Evolutionary conservation across 2,329 filamentous ascomycete species (phyloP), one percentile per base, ranked within the genome.

Genomic region (Neodidymelliopsis sp.): DNA sequence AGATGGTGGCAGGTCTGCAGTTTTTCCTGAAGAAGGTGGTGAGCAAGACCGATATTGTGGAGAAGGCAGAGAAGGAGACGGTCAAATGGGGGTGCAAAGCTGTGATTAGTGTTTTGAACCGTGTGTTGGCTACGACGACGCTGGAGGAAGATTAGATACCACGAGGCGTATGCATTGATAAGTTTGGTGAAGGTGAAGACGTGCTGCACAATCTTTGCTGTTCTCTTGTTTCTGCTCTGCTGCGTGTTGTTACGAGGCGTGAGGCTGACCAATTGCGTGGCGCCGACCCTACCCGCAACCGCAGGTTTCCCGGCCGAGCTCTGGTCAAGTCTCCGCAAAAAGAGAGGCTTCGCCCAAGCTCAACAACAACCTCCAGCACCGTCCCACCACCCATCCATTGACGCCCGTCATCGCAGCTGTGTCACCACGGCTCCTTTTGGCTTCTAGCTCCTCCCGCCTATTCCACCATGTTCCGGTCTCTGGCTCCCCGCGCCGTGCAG

Each of bases 1-100:
- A 87, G 48, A 81, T 97, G 54, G 84, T 87, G 4, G 84, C 84
- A 46, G 89, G 90, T 0, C 66, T 97, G 57, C 85, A 89, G 53
- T 95, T 87, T 72, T 94, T 96, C 66, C 66, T 97, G 41, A 84
- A 84, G 65, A 91, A 88, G 69, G 82, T 88, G 33, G 81, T 97
- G 12, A 78, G 82, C 4, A 88, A 86, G 68, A 88, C 86, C 0
- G 82, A 84, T 3, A 68, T 78, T 22, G 72, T 72, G 4, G 74
- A 74, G 24, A 77, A 76, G 49, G 73, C 74, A 35, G 83, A 86
- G 59, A 75, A 71, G 56, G 80, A 79, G 45, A 70, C 77, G 11
- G 74, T 86, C 2, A 70, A 65, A 52, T 74, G 74, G 66, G 79
- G 74, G 2, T 78, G 74, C 52, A 66, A 66, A 41, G 62, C 71